phyloP scores from a whole-genome alignment of 1,284 basidiomycete species.

The Ganoderma lucidum region DNA sequence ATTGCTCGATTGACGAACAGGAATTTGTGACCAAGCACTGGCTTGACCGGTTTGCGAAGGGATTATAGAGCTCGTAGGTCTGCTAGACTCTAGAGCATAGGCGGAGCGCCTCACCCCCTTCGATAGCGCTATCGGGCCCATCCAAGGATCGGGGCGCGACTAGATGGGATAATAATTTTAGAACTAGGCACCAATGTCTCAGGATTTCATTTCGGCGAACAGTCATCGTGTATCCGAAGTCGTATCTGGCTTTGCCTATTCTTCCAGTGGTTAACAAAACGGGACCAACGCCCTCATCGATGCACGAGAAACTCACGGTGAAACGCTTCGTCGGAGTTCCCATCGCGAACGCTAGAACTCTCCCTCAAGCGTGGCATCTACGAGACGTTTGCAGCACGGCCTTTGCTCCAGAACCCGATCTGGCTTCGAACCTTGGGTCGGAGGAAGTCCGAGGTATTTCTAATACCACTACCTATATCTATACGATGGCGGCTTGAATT shows the following conservation, averaged over 20 bases:
- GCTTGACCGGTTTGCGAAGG: constrained; percentile 1
- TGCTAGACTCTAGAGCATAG: not conserved
- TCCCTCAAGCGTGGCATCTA: constrained; percentile 2
- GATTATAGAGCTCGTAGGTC: not conserved
- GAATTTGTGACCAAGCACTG: not conserved
- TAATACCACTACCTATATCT: not conserved
- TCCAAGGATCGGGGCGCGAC: not conserved
- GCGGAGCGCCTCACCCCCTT: not conserved
- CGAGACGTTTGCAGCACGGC: not conserved
- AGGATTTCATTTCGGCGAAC: not conserved
- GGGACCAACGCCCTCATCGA: constrained; percentile 14
- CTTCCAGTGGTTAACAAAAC: constrained; percentile 8
- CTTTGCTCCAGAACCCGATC: constrained; percentile 2
- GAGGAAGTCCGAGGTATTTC: not conserved
- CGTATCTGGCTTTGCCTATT: not conserved
- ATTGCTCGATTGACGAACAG: not conserved
- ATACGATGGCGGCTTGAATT: not conserved
- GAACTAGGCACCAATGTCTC: not conserved
- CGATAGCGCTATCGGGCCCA: not conserved
- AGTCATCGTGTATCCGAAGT: not conserved
- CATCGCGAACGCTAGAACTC: not conserved
- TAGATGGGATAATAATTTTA: not conserved
- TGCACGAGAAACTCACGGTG: constrained; percentile 8
- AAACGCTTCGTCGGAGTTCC: not conserved
- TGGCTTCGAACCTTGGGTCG: not conserved